Base-by-base conservation (phyloP, 2,329 filamentous ascomycete genomes). In the Penicillium occitanis region DNA sequence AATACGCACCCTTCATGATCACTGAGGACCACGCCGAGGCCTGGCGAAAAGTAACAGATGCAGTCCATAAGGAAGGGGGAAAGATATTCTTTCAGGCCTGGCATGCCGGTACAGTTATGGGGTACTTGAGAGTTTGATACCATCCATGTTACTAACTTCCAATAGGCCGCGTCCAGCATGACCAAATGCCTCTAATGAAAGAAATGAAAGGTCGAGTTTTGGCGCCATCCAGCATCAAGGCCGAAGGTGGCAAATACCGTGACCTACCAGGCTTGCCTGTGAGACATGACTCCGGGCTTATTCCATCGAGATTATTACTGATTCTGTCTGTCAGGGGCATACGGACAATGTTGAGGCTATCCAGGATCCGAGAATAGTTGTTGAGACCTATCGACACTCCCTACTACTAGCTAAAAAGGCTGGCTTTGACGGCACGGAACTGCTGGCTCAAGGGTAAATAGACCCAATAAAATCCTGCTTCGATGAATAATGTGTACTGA, bases 61-160 rank as follows among this genome's bases (percentile, higher is more conserved):
- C 70, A 4, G 72, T 74, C 19, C 72, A 73, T 46, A 5, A 58
- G 8, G 68, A 68, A n/a, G 69, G 68, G 2, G 70, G 70, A 8
- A 68, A 66, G 35, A 71, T 74, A 17, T 70, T 70, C 46, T 68
- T 70, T 33, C 72, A 74, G 61, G 65, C 70, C 5, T 74, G 72
- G 71, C 71, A 74, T 66, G 53, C 69, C 50, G 71, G 71, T 68
- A 73, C 14, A 22, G 5, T 22, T 3, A 22, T 46, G n/a, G 3
- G 1, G 11, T 22, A 5, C n/a, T 42, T 11, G 19, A 46, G 44
- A 22, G 7, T 22, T 22, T 1, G 11, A 22, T 3, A 22, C 19
- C 44, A 22, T 46, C 3, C 11, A 11, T 22, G 17, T 11, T 46
- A 46, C n/a, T 46, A 17, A 46, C 8, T 10, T 11, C 13, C n/a